These are phyloP conservation scores for Pseudogymnoascus sp. DNA, from an alignment of 2,329 filamentous ascomycete genomes.

Conservation along the genomic window DNA sequence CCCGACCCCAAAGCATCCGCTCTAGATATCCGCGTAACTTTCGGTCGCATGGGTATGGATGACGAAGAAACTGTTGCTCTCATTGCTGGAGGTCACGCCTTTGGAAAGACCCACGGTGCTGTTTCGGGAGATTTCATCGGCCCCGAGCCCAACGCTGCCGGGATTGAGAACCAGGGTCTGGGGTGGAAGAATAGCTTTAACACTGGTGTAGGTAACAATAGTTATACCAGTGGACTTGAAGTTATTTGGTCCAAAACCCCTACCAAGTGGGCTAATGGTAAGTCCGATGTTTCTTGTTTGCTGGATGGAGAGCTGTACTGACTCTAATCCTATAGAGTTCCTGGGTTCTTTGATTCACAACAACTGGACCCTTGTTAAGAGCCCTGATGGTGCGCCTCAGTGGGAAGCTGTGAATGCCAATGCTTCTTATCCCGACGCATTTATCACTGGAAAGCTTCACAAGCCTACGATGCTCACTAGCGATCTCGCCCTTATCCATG, in stretches of 20 bases:
- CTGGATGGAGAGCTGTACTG: not conserved
- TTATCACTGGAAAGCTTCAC: constrained; percentile 48
- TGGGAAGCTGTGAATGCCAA: constrained; percentile 43
- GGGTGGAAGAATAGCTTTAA: constrained; percentile 48
- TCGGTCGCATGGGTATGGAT: constrained; percentile 57
- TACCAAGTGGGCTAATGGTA: constrained; percentile 48
- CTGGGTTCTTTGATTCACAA: constrained; percentile 54
- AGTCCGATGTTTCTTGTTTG: not conserved
- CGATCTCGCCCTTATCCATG: constrained; percentile 49
- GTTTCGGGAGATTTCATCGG: constrained; percentile 45
- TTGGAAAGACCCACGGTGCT: constrained; percentile 57
- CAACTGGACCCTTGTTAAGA: constrained; percentile 52
- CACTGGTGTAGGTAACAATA: constrained; percentile 46
- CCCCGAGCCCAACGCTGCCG: constrained; percentile 45
- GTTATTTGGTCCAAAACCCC: constrained; percentile 54
- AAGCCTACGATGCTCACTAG: constrained; percentile 49
- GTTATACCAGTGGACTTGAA: constrained; percentile 52
- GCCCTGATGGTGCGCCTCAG: constrained; percentile 51
- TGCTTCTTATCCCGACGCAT: constrained; percentile 47
- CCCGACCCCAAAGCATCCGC: constrained; percentile 50
- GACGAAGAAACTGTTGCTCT: constrained; percentile 56
- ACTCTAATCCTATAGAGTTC: constrained; percentile 30
- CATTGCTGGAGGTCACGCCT: constrained; percentile 54
- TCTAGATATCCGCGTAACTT: constrained; percentile 52
- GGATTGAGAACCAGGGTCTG: constrained; percentile 44